phyloP scores from a whole-genome alignment of 208 protist species.

The Leishmania lainsoni region DNA sequence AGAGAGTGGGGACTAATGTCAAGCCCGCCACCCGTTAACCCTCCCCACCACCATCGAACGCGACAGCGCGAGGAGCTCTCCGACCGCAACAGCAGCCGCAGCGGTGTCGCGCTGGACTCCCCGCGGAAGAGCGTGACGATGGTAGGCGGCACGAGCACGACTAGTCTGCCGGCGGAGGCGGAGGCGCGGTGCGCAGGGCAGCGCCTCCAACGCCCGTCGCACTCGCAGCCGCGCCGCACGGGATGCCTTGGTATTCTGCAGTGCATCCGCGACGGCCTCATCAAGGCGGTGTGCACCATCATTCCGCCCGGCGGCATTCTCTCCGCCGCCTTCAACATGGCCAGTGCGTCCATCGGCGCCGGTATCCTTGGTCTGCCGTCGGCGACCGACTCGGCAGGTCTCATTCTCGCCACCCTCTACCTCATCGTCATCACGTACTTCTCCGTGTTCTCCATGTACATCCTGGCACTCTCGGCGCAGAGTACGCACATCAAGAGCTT shows the following conservation, averaged over 20 bases:
- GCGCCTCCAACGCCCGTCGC: conserved; percentile 2
- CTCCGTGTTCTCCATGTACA: conserved; percentile 37
- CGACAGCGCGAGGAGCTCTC: neutral
- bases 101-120: neutral
- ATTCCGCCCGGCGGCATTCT: conserved; percentile 41
- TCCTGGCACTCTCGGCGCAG: conserved; percentile 40
- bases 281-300: conserved; percentile 15
- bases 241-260: conserved; percentile 6
- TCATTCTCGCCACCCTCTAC: conserved; percentile 38
- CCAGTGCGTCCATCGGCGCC: conserved; percentile 40
- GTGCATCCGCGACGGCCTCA: neutral
- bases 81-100: neutral
- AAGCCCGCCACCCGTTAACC: neutral
- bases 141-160: neutral
- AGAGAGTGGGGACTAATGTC: neutral
- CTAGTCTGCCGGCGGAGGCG: neutral
- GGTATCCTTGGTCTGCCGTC: conserved; percentile 48
- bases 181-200: neutral
- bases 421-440: conserved; percentile 47
- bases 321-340: conserved; percentile 40
- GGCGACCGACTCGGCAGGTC: conserved; percentile 41
- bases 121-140: neutral
- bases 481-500: conserved; percentile 42
- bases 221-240: neutral
- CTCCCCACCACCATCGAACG: neutral